phyloP scores from a whole-genome alignment of 345 rosid species.

The Moricandia moricandioides region DNA sequence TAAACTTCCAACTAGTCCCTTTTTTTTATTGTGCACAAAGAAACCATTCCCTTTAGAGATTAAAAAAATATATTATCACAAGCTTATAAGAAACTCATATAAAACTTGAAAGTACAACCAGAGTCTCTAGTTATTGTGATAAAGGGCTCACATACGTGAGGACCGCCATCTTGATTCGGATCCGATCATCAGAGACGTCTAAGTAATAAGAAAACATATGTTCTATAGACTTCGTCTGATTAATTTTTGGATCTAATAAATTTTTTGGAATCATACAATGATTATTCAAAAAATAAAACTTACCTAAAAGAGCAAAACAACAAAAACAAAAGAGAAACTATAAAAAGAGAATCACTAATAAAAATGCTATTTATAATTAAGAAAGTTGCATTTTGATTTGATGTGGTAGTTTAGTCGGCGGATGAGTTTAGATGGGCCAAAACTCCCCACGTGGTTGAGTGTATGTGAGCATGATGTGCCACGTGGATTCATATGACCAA shows the following conservation, averaged over 20 bases:
- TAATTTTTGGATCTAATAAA: too few species aligned
- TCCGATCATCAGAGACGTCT: too few species aligned
- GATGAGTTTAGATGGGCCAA: not conserved
- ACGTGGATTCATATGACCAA: constrained; percentile 30
- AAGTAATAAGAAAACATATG: too few species aligned
- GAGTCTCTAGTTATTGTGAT: too few species aligned
- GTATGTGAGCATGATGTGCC: constrained; percentile 25
- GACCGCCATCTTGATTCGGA: too few species aligned
- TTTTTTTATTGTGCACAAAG: not conserved
- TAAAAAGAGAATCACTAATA: not conserved
- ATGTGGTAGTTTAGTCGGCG: constrained; percentile 30
- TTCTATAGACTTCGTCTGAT: too few species aligned
- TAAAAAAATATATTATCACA: not conserved
- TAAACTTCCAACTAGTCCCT: constrained; percentile 27
- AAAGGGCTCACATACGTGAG: too few species aligned
- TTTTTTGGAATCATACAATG: too few species aligned
- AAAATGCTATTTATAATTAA: not conserved
- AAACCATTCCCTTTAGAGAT: constrained; percentile 18
- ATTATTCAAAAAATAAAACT: too few species aligned
- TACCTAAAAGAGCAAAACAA: constrained; percentile 4
- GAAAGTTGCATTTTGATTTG: constrained; percentile 20
- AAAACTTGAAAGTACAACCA: not conserved
- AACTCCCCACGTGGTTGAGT: constrained; percentile 26
- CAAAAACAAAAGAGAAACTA: constrained; percentile 21
- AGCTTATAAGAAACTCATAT: not conserved